Percentiles rank a stretch among this genome's conserved stretches.
Conservation (phyloP, 164 flowering plant genomes). For the Euptelea pleiosperma region DNA sequence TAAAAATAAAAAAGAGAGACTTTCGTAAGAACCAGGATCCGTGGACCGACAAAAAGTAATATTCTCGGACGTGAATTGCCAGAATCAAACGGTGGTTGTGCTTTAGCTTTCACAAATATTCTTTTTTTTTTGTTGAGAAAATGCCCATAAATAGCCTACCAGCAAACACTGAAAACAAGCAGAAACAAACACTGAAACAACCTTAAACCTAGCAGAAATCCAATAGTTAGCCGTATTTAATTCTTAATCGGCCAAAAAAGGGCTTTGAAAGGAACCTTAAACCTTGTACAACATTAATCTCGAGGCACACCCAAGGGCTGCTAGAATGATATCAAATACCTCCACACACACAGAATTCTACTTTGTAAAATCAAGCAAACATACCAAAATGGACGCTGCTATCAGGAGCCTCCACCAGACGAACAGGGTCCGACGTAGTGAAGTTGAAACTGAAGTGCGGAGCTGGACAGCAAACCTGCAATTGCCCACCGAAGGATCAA, state of each 20-base stretch:
- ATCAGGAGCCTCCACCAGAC: conserved; percentile 22
- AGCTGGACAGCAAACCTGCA: conserved; percentile 68
- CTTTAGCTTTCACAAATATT: no score
- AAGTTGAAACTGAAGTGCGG: conserved; percentile 42
- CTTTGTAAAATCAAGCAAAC: conserved; percentile 8
- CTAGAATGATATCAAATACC: neutral
- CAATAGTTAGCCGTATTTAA: no score
- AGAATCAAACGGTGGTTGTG: no score
- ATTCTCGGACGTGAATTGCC: no score
- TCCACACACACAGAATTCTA: conserved; percentile 4
- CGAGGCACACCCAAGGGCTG: neutral
- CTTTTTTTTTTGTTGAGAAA: no score
- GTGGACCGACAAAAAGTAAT: no score
- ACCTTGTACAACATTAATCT: conserved; percentile 8
- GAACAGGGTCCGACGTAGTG: conserved; percentile 9
- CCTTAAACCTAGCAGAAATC: no score
- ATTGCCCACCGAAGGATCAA: conserved; percentile 68
- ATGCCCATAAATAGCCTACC: no score
- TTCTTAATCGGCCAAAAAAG: neutral
- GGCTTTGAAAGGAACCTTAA: conserved; percentile 2
- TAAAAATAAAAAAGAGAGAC: no score
- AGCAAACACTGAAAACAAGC: no score
- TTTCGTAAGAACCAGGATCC: no score
- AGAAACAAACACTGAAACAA: no score
- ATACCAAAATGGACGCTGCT: conserved; percentile 10